These are phyloP conservation scores for Russula sp. DNA, from an alignment of 768 basidiomycete genomes.

Conservation along the genomic window DNA sequence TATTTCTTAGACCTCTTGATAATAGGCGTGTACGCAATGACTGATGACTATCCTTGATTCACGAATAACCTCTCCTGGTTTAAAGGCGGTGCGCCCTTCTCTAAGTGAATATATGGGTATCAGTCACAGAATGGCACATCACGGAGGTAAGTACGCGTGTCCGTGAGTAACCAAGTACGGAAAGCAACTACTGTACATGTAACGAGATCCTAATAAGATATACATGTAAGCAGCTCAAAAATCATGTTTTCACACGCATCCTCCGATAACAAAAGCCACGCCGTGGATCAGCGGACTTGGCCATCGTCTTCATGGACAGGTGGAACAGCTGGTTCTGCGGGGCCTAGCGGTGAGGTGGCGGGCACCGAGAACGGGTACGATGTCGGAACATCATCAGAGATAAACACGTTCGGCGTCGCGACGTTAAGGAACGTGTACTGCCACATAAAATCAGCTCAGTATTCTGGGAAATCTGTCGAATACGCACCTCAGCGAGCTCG, in stretches of 20 bases:
- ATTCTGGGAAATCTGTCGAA: no score
- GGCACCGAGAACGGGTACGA: background rate
- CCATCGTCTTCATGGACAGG: background rate
- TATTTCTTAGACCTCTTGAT: background rate
- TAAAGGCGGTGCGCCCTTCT: background rate
- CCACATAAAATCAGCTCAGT: background rate
- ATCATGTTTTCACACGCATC: background rate
- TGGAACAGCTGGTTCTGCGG: background rate
- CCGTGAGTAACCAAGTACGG: background rate
- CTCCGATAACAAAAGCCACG: background rate
- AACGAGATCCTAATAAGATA: conserved; percentile 11
- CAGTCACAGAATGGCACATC: background rate
- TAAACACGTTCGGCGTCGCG: conserved; percentile 9
- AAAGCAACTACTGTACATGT: conserved; percentile 6
- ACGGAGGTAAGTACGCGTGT: background rate
- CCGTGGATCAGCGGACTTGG: background rate
- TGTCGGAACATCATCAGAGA: background rate
- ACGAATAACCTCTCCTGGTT: background rate
- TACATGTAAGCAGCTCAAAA: conserved; percentile 1
- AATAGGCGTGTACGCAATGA: background rate
- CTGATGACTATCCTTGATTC: background rate
- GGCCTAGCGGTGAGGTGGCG: background rate
- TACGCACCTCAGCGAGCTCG: conserved; percentile 31
- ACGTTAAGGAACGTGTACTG: conserved; percentile 19
- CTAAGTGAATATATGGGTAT: background rate